Evolutionary conservation across 2,329 filamentous ascomycete species (phyloP).

Genomic region (Pseudogymnoascus pannorum): DNA sequence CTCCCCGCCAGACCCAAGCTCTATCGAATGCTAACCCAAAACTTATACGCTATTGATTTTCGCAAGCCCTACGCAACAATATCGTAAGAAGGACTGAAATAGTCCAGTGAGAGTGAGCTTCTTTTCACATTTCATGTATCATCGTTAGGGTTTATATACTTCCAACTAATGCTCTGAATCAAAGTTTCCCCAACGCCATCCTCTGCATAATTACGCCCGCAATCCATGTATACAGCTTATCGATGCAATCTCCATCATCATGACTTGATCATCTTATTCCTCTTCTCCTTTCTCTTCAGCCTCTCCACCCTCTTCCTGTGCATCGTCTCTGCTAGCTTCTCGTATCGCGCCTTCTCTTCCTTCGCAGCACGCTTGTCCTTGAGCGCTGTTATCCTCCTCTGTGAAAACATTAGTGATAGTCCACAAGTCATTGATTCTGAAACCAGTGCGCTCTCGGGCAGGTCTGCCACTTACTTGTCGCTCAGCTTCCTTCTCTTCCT

Average conservation of each 20-base stretch:
- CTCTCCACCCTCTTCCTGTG: constrained; percentile 91
- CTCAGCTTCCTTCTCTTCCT: constrained; percentile 88
- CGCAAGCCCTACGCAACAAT: neutral
- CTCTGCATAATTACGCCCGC: constrained; percentile 13
- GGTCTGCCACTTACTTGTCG: constrained; percentile 54
- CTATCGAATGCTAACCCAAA: neutral
- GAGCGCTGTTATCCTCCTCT: constrained; percentile 72
- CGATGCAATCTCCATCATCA: constrained; percentile 31
- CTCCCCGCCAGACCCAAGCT: neutral
- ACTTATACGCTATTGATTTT: neutral
- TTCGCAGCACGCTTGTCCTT: constrained; percentile 82
- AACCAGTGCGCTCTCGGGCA: neutral
- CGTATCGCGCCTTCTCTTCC: constrained; percentile 87
- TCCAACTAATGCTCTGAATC: neutral
- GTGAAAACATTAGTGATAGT: constrained; percentile 15
- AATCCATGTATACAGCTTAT: constrained; percentile 10
- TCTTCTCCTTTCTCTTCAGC: constrained; percentile 90
- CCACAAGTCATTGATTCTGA: neutral
- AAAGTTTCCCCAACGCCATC: constrained; percentile 16
- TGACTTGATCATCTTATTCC: constrained; percentile 74
- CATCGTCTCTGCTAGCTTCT: constrained; percentile 96
- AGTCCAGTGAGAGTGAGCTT: constrained; percentile 1
- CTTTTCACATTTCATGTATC: constrained; percentile 3
- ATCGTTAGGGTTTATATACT: constrained; percentile 2
- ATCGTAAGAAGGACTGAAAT: neutral